phyloP scores from a whole-genome alignment of 2,329 filamentous ascomycete species.

The Colletotrichum gigasporum region DNA sequence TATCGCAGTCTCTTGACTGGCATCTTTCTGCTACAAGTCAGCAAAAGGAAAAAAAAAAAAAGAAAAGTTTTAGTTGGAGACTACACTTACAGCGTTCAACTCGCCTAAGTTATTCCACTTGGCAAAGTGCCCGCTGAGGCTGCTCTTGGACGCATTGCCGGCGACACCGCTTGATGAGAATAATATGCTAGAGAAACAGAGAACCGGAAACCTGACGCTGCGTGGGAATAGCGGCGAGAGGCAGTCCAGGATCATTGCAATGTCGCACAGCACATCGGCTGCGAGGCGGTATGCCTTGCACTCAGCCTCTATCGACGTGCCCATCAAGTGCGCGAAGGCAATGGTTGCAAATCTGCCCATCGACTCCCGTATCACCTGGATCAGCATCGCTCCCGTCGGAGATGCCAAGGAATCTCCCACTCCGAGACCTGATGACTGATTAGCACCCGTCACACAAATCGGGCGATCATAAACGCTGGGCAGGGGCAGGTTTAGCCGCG shows the following conservation, averaged over 20 bases:
- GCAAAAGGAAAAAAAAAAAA: fast-evolving
- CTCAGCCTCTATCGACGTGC: conserved; percentile 27
- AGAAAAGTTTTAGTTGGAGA: not conserved
- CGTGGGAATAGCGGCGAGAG: conserved; percentile 15
- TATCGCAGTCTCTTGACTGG: conserved; percentile 27
- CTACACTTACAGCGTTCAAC: not conserved
- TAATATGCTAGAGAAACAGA: conserved; percentile 21
- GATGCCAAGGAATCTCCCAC: conserved; percentile 28
- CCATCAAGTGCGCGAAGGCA: conserved; percentile 24
- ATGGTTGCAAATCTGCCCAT: conserved; percentile 26
- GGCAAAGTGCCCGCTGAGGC: conserved; percentile 26
- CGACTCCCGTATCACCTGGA: conserved; percentile 28
- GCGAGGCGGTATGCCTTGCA: conserved; percentile 27
- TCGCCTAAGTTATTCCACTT: conserved; percentile 30
- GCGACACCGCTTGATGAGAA: conserved; percentile 19
- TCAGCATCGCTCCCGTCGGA: conserved; percentile 21
- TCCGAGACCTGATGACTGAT: conserved; percentile 6
- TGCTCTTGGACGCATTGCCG: conserved; percentile 28
- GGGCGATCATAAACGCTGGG: not conserved
- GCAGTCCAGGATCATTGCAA: conserved; percentile 24
- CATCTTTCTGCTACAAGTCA: conserved; percentile 12
- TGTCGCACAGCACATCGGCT: conserved; percentile 4
- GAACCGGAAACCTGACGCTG: not conserved
- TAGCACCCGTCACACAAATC: not conserved
- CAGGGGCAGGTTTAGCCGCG: not conserved